These are phyloP conservation scores for Candida xiaguanensis DNA, from an alignment of 805 yeast genomes.

Conservation along the genomic window DNA sequence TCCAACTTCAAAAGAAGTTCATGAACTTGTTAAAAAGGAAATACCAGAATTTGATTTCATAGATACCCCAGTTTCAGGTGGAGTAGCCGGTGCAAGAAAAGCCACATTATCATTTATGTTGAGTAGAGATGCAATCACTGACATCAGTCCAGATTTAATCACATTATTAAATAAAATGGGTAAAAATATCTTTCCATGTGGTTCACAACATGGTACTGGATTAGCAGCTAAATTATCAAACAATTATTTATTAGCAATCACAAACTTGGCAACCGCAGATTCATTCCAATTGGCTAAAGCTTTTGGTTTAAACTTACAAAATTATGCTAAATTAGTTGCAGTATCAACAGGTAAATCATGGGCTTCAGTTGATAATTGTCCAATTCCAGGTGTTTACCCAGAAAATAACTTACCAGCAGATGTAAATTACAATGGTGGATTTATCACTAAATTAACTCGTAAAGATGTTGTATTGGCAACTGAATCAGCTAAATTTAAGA, in stretches of 20 bases:
- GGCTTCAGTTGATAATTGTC: conserved; percentile 54
- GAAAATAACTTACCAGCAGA: conserved; percentile 42
- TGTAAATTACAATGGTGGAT: conserved; percentile 45
- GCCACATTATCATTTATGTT: conserved; percentile 53
- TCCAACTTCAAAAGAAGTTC: conserved; percentile 41
- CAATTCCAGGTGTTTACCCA: conserved; percentile 45
- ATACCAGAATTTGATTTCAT: conserved; percentile 41
- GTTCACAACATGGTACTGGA: conserved; percentile 46
- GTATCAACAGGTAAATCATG: conserved; percentile 53
- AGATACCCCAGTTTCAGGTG: conserved; percentile 57
- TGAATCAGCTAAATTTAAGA: conserved; percentile 28
- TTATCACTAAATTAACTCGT: conserved; percentile 44
- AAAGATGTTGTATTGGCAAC: conserved; percentile 44
- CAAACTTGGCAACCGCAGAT: conserved; percentile 53
- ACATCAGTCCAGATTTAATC: conserved; percentile 28
- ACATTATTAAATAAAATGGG: conserved; percentile 43
- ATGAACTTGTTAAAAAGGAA: conserved; percentile 27
- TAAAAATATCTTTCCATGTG: conserved; percentile 45
- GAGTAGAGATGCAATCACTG: conserved; percentile 29
- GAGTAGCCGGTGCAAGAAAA: conserved; percentile 51
- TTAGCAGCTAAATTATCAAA: conserved; percentile 53
- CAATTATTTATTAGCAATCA: conserved; percentile 50
- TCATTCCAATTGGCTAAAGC: conserved; percentile 51
- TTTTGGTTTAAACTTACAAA: conserved; percentile 43
- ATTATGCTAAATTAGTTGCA: conserved; percentile 46